Conservation (phyloP, 768 basidiomycete species). For the Baorangia bicolor region DNA sequence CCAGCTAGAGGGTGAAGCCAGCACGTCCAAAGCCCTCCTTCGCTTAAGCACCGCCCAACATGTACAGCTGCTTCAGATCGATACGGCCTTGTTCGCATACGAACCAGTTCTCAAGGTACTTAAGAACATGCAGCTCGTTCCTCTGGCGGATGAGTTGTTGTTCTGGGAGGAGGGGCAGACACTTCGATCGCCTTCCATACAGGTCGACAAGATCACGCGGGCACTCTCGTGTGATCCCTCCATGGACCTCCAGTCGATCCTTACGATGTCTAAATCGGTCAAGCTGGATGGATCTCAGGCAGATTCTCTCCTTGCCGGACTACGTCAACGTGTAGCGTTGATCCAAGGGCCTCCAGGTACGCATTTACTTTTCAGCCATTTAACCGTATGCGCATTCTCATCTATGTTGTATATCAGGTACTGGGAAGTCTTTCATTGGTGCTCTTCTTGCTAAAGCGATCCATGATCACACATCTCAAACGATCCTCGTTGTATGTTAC, state of each 20-base stretch:
- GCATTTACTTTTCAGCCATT: conserved; percentile 4
- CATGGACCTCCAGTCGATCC: conserved; percentile 39
- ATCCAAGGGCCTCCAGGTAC: conserved; percentile 75
- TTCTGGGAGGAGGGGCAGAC: conserved; percentile 46
- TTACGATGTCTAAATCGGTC: conserved; percentile 40
- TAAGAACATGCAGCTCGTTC: conserved; percentile 46
- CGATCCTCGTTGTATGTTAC: conserved; percentile 67
- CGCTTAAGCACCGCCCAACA: conserved; percentile 37
- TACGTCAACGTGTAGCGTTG: conserved; percentile 55
- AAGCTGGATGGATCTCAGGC: conserved; percentile 53
- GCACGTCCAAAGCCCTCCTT: conserved; percentile 40
- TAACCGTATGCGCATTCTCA: neutral
- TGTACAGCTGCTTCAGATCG: conserved; percentile 53
- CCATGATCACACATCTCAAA: conserved; percentile 45
- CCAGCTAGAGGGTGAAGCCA: conserved; percentile 49
- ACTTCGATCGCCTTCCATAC: conserved; percentile 5
- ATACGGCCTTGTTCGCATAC: conserved; percentile 62
- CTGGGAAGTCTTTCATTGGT: conserved; percentile 74
- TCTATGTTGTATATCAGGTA: conserved; percentile 42
- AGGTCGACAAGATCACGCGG: conserved; percentile 24
- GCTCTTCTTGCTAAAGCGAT: conserved; percentile 62
- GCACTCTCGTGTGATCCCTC: conserved; percentile 32
- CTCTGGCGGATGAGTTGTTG: conserved; percentile 52
- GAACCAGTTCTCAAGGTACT: conserved; percentile 60
- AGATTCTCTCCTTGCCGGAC: conserved; percentile 46